A percentile compares a stretch with the other conserved stretches of the same genome.
These are phyloP conservation scores for Papiliotrema terrestris DNA, from an alignment of 1,284 basidiomycete species.

Conservation along the genomic window DNA sequence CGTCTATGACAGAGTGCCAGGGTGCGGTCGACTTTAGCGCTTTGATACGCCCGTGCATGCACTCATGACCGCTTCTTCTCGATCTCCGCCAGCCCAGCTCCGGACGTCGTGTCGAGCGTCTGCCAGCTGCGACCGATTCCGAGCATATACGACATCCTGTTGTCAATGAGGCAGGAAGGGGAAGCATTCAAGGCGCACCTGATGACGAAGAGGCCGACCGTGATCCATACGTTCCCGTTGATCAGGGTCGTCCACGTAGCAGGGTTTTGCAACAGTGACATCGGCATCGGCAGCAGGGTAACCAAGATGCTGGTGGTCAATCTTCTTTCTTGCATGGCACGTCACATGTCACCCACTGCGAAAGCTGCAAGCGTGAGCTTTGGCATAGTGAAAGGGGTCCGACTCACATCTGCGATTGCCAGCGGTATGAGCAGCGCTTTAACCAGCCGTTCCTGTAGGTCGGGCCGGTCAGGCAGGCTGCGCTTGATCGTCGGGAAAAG, in stretches of 20 bases:
- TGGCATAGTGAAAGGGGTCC: neutral
- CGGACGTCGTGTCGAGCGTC: neutral
- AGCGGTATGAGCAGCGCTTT: slow-evolving; percentile 41
- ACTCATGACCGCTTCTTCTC: neutral
- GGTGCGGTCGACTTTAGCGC: too few relatives aligned
- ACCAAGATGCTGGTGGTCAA: slow-evolving; percentile 26
- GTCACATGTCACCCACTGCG: slow-evolving; percentile 9
- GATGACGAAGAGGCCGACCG: slow-evolving; percentile 33
- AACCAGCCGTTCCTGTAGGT: slow-evolving; percentile 37
- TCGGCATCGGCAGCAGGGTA: slow-evolving; percentile 33
- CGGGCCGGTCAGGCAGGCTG: slow-evolving; percentile 18
- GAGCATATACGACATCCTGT: neutral
- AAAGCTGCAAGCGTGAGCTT: slow-evolving; percentile 11
- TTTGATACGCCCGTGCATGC: too few relatives aligned
- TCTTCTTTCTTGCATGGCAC: neutral
- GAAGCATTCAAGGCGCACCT: slow-evolving; percentile 27
- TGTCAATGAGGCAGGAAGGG: neutral
- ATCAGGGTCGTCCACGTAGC: slow-evolving; percentile 43
- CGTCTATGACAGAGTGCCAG: too few relatives aligned
- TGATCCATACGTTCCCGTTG: slow-evolving; percentile 47
- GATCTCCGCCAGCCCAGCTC: neutral
- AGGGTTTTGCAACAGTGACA: slow-evolving; percentile 25
- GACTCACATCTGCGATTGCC: slow-evolving; percentile 45
- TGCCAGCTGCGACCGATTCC: neutral
- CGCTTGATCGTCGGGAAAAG: slow-evolving; percentile 38